Evolutionary conservation across 768 basidiomycete genomes (phyloP).

Genomic region (Auricularia sp.): DNA sequence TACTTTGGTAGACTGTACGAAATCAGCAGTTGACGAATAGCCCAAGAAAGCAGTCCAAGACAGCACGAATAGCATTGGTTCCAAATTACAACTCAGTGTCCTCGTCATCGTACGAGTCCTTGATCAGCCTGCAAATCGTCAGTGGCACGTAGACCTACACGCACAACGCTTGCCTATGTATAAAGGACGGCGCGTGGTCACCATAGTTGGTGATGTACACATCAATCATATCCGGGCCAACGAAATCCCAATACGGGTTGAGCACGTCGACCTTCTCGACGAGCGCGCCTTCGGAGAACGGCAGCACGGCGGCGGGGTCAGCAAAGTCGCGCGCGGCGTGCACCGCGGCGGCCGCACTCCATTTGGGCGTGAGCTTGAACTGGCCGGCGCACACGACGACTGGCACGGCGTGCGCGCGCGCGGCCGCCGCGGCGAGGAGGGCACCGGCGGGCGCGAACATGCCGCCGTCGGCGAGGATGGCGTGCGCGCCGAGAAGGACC

Average conservation of each 20-base stretch:
- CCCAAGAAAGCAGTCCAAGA: no score
- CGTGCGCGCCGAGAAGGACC: constrained; percentile 87
- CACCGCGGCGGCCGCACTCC: constrained; percentile 73
- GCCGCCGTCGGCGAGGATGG: constrained; percentile 94
- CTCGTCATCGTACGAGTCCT: constrained; percentile 93
- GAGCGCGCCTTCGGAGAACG: constrained; percentile 67
- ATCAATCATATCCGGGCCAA: constrained; percentile 83
- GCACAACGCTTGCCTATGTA: constrained; percentile 55
- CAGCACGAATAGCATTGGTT: no score
- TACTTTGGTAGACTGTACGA: no score
- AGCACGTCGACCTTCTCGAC: constrained; percentile 86
- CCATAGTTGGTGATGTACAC: constrained; percentile 96
- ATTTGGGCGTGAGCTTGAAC: constrained; percentile 89
- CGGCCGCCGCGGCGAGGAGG: constrained; percentile 75
- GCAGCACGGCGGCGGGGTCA: constrained; percentile 52
- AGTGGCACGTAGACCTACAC: constrained; percentile 5
- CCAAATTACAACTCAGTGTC: constrained; percentile 61
- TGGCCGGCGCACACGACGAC: constrained; percentile 92
- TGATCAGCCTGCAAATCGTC: constrained; percentile 51
- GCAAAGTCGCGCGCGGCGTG: constrained; percentile 79
- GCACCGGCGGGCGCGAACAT: constrained; percentile 87
- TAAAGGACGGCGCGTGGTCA: constrained; percentile 91
- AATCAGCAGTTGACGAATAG: no score
- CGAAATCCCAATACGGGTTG: constrained; percentile 96
- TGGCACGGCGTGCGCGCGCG: constrained; percentile 81